phyloP scores from a whole-genome alignment of 345 rosid genomes.

The Xanthoceras sorbifolium region DNA sequence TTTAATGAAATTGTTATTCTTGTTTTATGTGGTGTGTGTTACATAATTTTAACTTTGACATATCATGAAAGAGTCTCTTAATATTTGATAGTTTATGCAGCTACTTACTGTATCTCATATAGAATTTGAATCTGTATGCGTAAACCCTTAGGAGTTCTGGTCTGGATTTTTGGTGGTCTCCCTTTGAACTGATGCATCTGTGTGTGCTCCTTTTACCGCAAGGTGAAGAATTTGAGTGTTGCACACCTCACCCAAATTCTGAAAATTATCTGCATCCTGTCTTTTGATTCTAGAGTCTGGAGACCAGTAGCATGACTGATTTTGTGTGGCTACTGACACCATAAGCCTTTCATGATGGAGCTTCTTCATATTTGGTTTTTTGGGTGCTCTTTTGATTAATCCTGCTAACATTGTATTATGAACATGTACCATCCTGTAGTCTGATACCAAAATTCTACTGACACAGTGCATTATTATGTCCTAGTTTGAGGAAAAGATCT shows the following conservation, averaged over 20 bases:
- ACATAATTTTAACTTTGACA: neutral
- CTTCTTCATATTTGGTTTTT: neutral
- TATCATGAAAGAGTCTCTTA: neutral
- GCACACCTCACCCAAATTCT: neutral
- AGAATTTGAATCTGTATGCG: slow-evolving; percentile 4
- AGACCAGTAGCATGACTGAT: slow-evolving; percentile 1
- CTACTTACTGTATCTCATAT: neutral
- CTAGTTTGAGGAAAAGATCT: neutral
- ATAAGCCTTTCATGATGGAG: neutral
- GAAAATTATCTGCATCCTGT: neutral
- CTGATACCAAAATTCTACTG: neutral
- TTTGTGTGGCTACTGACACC: neutral
- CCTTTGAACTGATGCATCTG: neutral
- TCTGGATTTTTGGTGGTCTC: neutral
- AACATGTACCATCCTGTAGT: neutral
- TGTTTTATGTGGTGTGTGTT: neutral
- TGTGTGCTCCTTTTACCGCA: neutral
- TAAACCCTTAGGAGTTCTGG: neutral
- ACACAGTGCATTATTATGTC: neutral
- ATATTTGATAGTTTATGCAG: neutral
- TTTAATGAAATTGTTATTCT: slow-evolving; percentile 1
- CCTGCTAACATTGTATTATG: neutral
- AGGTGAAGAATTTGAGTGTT: neutral
- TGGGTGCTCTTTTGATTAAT: neutral
- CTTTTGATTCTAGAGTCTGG: neutral